A percentile compares a stretch with the other conserved stretches of the same genome.
Conservation (phyloP, 768 basidiomycete genomes). For the Amanita pseudoporphyria region DNA sequence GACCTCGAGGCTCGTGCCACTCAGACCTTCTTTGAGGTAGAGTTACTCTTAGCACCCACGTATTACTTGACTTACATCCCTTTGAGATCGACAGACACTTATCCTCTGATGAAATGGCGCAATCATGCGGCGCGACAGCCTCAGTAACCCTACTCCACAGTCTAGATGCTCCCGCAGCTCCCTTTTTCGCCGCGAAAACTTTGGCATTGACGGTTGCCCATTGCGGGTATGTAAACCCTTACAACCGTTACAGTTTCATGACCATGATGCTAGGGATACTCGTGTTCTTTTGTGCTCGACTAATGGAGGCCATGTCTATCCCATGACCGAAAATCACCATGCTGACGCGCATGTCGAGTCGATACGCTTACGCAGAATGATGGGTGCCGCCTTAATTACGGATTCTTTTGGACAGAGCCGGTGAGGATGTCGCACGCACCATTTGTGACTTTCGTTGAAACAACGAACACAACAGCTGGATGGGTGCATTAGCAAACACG, state of each 20-base stretch:
- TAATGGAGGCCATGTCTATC: conserved; percentile 58
- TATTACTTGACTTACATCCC: conserved; percentile 13
- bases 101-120: conserved; percentile 57
- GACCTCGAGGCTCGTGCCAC: conserved; percentile 84
- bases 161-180: conserved; percentile 66
- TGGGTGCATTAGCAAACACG: conserved; percentile 91
- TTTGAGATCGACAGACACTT: conserved; percentile 66
- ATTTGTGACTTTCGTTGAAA: conserved; percentile 4
- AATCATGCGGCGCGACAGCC: conserved; percentile 81
- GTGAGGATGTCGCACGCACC: conserved; percentile 26
- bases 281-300: conserved; percentile 76
- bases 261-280: conserved; percentile 55
- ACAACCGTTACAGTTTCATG: not conserved
- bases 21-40: conserved; percentile 77
- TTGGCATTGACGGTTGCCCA: conserved; percentile 86
- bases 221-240: conserved; percentile 55
- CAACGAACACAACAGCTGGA: conserved; percentile 52
- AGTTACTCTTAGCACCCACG: not conserved
- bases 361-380: conserved; percentile 77
- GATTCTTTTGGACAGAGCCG: conserved; percentile 93
- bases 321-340: conserved; percentile 94
- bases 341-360: conserved; percentile 87
- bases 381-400: conserved; percentile 81
- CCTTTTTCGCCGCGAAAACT: conserved; percentile 74
- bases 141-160: conserved; percentile 90